Evolutionary conservation across 495 filamentous ascomycete genomes (phyloP), one percentile per base, ranked within the genome.

Genomic region (Podospora conica): DNA sequence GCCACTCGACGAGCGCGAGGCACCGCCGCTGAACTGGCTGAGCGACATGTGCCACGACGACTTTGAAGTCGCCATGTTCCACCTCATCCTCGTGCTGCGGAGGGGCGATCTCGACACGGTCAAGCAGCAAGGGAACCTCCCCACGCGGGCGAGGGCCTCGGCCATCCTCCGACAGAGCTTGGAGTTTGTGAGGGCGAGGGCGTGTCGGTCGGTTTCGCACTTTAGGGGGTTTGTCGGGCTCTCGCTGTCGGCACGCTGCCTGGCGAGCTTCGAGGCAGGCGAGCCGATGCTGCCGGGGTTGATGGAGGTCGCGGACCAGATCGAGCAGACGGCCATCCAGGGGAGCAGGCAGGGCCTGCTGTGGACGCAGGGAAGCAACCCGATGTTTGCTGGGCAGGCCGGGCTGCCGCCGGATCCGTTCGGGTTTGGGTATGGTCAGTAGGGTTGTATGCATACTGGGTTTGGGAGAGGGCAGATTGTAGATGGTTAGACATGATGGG

Each of bases 1-100:
- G 9, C 55, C 63, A 9, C 22, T 57, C 27, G 61, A 64, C 20
- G 54, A 57, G 15, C 9, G n/a, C n/a, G n/a, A 55, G 11, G 4
- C 24, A 11, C 18, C 25, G 3, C 63, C 63, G 3, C 54, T 58
- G 0, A 9, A 11, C 54, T 71, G 69, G 63, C 63, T 74, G 12
- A 27, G 67, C 20, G 68, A 71, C 48, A 24, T 74, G 12, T 70
- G 70, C 61, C 72, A 68, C 57, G 72, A 74, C 55, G 70, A 71
- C 63, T 71, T 74, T 27, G 68, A 64, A 9, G 68, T 66, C 7
- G 72, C 72, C 9, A 67, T 72, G 58, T 25, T 71, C 4, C 69
- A 71, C 55, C 55, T 69, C 55, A 54, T 69, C 3, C 31, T 70
- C 12, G 58, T 70, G 9, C 29, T 61, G 4, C 64, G 71, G 8